Evolutionary conservation across 1,284 basidiomycete species (phyloP), one percentile per base, ranked within the genome.

Genomic region (Mycena sp.): DNA sequence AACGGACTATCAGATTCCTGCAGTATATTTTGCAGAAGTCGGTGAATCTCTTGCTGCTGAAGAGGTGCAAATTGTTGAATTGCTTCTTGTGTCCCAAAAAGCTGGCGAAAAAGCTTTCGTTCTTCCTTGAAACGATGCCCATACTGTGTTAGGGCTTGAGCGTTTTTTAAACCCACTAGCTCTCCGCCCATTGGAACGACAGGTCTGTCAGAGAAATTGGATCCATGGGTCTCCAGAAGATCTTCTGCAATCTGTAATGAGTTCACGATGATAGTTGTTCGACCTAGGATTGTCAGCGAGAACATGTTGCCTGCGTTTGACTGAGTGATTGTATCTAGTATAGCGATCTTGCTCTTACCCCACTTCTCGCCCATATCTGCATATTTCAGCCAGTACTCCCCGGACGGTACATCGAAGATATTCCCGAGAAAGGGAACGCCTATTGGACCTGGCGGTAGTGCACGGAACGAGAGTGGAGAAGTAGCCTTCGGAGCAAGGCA

Each of bases 91-190:
- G 32, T 58, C 6, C 61, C 61, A 28, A 70, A 68, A 6, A 78
- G 70, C 26, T 76, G 77, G 43, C 78, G 79, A 60, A 83, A 75
- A 29, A 80, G 72, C 55, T 77, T 77, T 64, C 84, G 80, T 67
- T 80, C 80, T 59, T 75, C 75, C 14, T 81, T 78, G 68, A 82
- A 75, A 14, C 71, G 73, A 45, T 78, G 74, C 45, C 80, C 80
- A 67, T 84, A 83, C 21, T 66, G 67, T 17, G 41, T 14, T 6
- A 72, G 52, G 2, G 63, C 55, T 3, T 71, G 61, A 0, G 58
- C 62, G 29, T 70, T 69, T 19, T 67, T 63, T 65, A 70, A 72
- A 1, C 71, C 71, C 12, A 66, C 54, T 1, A 69, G 56, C 37
- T 68, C 67, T 6, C 68, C 67, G 10, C 64, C 68, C 65, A 72